Evolutionary conservation across 2,329 filamentous ascomycete genomes (phyloP), one percentile per base, ranked within the genome.

Genomic region (Periconia sp.): DNA sequence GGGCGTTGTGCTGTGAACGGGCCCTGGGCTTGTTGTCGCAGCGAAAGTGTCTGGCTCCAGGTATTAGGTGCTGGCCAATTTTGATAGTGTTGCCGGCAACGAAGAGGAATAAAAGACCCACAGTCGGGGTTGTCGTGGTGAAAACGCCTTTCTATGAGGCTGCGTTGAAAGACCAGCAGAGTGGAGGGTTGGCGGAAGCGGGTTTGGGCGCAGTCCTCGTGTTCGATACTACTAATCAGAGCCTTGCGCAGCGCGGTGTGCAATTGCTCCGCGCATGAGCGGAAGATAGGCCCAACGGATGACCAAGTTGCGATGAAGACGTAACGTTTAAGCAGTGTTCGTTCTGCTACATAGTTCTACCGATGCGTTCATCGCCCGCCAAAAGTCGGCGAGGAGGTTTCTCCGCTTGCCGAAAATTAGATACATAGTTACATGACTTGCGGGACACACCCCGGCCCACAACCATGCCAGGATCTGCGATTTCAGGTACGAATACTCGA

Each of bases 321-420:
- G 21, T 6, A 23, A 8, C 5, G 19, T 17, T 16, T 22, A 19
- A 10, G 32, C 18, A 21, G 31, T 40, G 42, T 22, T 39, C 19
- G 34, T 40, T 37, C 25, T 43, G 45, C 43, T 43, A 29, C 36
- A 33, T 45, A 43, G 46, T 26, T 49, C 40, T 35, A 45, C 37
- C 46, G 37, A 54, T 50, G 40, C 47, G 46, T 43, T 52, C 43
- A 49, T 39, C 38, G 40, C 41, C 46, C 47, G 40, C 35, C 40
- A 35, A 44, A 40, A 40, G 45, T 48, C 43, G 40, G 34, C 4
- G 4, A 15, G n/a, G 19, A n/a, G 21, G 22, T 36, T 36, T 26
- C 15, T 36, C 34, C 34, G 34, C n/a, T 8, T 8, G 4, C 32
- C 7, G 7, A 32, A 32, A 4, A 9, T 18, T 5, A 15, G 4